Percentiles rank a stretch among this genome's conserved stretches.
These are phyloP conservation scores for Tylopilus sp. DNA, from an alignment of 768 basidiomycete species.

Conservation along the genomic window DNA sequence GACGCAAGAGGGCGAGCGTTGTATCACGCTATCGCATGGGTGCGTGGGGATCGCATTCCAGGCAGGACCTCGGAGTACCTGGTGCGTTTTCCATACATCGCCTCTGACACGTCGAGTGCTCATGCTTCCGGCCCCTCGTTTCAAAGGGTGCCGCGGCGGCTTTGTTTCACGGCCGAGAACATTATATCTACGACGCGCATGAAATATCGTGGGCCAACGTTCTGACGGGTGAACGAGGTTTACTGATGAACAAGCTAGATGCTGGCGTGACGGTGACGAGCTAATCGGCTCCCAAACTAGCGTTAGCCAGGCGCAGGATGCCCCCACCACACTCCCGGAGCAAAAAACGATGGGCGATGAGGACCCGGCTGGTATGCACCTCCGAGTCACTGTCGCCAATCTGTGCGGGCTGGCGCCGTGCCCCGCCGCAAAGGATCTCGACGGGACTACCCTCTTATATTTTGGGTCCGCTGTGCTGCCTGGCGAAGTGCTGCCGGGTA, in stretches of 20 bases:
- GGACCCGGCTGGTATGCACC: background rate
- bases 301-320: background rate
- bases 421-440: background rate
- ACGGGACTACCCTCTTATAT: background rate
- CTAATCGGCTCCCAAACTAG: background rate
- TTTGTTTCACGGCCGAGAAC: background rate
- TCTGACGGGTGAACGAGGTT: background rate
- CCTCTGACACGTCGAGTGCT: background rate
- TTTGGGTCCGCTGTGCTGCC: conserved; percentile 2
- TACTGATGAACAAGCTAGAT: background rate
- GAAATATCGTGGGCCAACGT: conserved; percentile 3
- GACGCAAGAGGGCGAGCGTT: background rate
- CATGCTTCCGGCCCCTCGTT: background rate
- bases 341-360: background rate
- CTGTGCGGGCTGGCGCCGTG: background rate
- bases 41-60: background rate
- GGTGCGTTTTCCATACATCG: background rate
- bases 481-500: background rate
- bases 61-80: conserved; percentile 5
- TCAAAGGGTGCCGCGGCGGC: background rate
- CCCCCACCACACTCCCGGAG: background rate
- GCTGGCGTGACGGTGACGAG: background rate
- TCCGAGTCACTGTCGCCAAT: background rate
- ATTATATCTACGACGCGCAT: background rate
- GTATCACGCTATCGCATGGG: background rate